Percentiles rank a stretch among this genome's conserved stretches.
phyloP scores from a whole-genome alignment of 2,329 filamentous ascomycete species.

The Huntiella omanensis region DNA sequence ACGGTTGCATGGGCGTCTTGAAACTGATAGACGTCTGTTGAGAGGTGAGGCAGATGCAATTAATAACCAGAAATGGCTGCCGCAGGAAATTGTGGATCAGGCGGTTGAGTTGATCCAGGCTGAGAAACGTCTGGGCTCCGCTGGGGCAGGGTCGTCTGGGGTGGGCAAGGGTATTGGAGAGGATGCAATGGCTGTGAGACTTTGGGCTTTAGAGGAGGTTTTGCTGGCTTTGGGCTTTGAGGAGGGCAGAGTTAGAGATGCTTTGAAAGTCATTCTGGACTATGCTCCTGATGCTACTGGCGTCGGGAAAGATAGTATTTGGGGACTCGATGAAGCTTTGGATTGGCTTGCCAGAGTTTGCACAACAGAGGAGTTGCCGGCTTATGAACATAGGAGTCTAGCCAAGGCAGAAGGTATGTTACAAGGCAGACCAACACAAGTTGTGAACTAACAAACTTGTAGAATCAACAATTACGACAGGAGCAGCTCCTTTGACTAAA shows the following conservation, averaged over 20 bases:
- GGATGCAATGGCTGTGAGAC: constrained; percentile 57
- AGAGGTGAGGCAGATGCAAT: constrained; percentile 59
- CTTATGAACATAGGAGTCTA: constrained; percentile 40
- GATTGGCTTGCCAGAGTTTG: constrained; percentile 81
- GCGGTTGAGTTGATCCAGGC: constrained; percentile 55
- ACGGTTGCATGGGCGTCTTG: constrained; percentile 57
- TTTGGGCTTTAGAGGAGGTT: constrained; percentile 71
- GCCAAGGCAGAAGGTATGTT: constrained; percentile 18
- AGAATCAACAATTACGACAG: no score
- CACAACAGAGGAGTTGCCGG: constrained; percentile 46
- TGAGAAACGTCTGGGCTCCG: constrained; percentile 34
- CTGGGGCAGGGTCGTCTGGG: constrained; percentile 22
- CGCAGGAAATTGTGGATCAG: constrained; percentile 57
- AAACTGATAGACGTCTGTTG: constrained; percentile 70
- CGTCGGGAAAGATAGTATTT: constrained; percentile 46
- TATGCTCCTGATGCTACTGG: constrained; percentile 43
- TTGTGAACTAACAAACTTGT: no score
- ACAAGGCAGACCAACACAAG: no score
- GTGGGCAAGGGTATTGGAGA: constrained; percentile 38
- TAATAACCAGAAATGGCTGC: constrained; percentile 60
- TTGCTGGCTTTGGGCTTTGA: constrained; percentile 53
- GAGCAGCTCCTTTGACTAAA: constrained; percentile 4
- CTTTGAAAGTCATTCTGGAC: constrained; percentile 46
- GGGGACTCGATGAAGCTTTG: constrained; percentile 73
- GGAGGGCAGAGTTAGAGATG: constrained; percentile 39